Conservation (phyloP, 1,139 yeast species). For the Hansenula lynferdii region DNA sequence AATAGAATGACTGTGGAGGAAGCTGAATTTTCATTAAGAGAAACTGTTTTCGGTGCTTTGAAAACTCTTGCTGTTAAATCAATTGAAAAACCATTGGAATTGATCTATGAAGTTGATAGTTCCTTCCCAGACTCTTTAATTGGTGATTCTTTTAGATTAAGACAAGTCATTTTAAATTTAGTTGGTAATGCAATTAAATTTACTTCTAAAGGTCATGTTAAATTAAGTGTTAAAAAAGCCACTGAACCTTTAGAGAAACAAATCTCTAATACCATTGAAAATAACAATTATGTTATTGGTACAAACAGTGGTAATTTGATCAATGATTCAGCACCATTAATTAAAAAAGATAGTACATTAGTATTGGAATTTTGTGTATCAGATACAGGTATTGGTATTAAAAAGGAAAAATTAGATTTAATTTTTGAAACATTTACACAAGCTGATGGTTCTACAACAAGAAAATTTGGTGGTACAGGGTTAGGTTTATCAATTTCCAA, state of each 20-base stretch:
- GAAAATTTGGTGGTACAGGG: slow-evolving; percentile 91
- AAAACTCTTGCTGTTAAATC: slow-evolving; percentile 88
- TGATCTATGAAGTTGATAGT: slow-evolving; percentile 78
- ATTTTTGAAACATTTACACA: slow-evolving; percentile 89
- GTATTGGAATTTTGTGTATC: slow-evolving; percentile 80
- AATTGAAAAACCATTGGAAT: slow-evolving; percentile 75
- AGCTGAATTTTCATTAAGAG: slow-evolving; percentile 80
- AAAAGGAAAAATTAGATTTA: slow-evolving; percentile 74
- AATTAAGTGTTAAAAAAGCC: slow-evolving; percentile 56
- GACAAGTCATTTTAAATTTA: slow-evolving; percentile 80
- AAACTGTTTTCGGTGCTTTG: slow-evolving; percentile 85
- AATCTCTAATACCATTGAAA: slow-evolving; percentile 16
- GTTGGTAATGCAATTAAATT: slow-evolving; percentile 90
- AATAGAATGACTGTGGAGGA: slow-evolving; percentile 91
- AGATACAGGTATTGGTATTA: slow-evolving; percentile 90
- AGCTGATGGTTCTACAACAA: slow-evolving; percentile 89
- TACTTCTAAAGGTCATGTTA: slow-evolving; percentile 77
- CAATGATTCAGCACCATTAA: slow-evolving; percentile 6
- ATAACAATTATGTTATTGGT: slow-evolving; percentile 18
- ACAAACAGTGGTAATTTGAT: slow-evolving; percentile 14
- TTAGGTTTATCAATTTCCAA: slow-evolving; percentile 83
- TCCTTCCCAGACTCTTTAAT: slow-evolving; percentile 83
- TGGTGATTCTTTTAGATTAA: slow-evolving; percentile 82
- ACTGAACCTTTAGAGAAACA: slow-evolving; percentile 20
- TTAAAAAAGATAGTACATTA: slow-evolving; percentile 34